Evolutionary conservation across 2,329 filamentous ascomycete genomes (phyloP).

Genomic region (Calonectria naviculata): DNA sequence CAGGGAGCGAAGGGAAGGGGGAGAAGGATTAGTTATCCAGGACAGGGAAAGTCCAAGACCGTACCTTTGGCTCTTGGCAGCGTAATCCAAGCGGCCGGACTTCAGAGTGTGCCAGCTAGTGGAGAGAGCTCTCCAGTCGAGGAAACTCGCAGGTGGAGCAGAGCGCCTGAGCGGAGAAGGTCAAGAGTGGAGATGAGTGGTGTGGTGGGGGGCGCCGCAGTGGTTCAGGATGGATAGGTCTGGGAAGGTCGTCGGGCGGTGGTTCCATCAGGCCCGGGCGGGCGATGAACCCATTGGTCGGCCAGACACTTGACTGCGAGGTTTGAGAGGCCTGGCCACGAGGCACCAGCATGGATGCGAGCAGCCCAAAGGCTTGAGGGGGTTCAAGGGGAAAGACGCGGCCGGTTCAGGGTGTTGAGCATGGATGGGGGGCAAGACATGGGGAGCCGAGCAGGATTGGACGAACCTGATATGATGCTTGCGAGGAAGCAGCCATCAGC

Average conservation of each 20-base stretch:
- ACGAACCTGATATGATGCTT: constrained; percentile 3
- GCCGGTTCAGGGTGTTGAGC: constrained; percentile 13
- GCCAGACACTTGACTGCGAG: constrained; percentile 22
- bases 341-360: constrained; percentile 17
- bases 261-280: constrained; percentile 33
- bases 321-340: constrained; percentile 25
- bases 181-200: constrained; percentile 26
- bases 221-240: constrained; percentile 25
- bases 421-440: constrained; percentile 8
- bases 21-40: neutral
- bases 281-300: constrained; percentile 35
- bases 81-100: constrained; percentile 9
- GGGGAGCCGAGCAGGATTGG: constrained; percentile 10
- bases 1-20: neutral
- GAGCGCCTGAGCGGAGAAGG: constrained; percentile 10
- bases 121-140: constrained; percentile 18
- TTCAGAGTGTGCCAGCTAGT: constrained; percentile 4
- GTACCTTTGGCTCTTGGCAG: constrained; percentile 11
- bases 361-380: neutral
- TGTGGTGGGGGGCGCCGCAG: constrained; percentile 25
- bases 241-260: constrained; percentile 32
- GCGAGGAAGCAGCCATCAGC: constrained; percentile 3
- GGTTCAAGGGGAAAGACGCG: neutral
- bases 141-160: constrained; percentile 1
- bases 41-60: neutral